Evolutionary conservation across 2,329 filamentous ascomycete genomes (phyloP), one percentile per base, ranked within the genome.

Genomic region (Fusarium citri): DNA sequence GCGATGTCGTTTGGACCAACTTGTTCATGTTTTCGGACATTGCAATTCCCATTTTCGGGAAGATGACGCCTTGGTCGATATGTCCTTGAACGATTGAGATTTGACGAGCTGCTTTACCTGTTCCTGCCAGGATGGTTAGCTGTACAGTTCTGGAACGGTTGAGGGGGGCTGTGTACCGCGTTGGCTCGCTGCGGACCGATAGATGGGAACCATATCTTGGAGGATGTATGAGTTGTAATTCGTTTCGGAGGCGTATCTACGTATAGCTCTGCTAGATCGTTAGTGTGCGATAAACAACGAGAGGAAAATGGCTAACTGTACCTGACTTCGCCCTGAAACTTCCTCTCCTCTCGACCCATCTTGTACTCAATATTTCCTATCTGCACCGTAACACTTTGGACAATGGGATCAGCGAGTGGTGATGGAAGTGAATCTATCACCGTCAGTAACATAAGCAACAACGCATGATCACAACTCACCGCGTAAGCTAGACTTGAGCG

Each of bases 171-270:
- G 48, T 54, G 12, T 43, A 69, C 64, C 45, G 1, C 0, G 0
- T 45, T 65, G 23, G 3, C 18, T 56, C 5, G 26, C 37, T 2
- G 67, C 67, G 5, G 56, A 62, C 1, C 67, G 50, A 42, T 70
- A 70, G 0, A 40, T 7, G 1, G 64, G 67, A 0, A 70, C 16
- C 67, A 70, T 70, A 6, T 70, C 57, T 46, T 65, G 48, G 3
- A 70, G 56, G 2, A 70, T 68, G 25, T 59, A 70, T 0, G 67
- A 70, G 31, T 59, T 68, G 16, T 53, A 55, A 14, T 70, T 70
- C 3, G 64, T 58, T 9, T 70, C 67, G 1, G 60, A 65, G 4
- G 67, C 57, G 26, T 59, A 68, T 26, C 64, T 43, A 1, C 60
- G 64, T 37, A 70, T 59, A 12, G 43, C 20, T 18, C 67, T 70